Base-by-base conservation (phyloP, 768 basidiomycete species). In the Boletus huronensis region DNA sequence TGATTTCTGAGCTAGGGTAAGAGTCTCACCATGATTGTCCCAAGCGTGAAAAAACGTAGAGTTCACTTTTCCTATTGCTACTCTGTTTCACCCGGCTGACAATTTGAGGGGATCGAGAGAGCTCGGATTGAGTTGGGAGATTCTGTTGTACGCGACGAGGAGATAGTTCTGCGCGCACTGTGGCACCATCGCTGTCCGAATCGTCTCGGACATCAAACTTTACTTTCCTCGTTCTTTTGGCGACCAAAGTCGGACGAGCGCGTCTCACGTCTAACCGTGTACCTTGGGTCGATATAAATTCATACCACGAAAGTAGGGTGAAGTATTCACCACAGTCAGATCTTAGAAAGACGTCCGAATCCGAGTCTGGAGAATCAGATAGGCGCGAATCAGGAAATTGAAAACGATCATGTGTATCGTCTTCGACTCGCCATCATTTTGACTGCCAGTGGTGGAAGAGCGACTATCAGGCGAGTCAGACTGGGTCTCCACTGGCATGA, bases 291-390 rank as follows among this genome's bases (percentile, higher is more conserved):
- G 34, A 26, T 40, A 16, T 38, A 8, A 50, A 9, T 32, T n/a
- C 31, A 17, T 35, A 16, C n/a, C 43, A 38, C 32, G 25, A 42
- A 43, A 28, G 28, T 5, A 4, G 28, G 1, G 13, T 3, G n/a
- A 6, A 6, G 14, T 14, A 2, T 54, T 38, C 36, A 55, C 65
- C 53, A 40, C 45, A 17, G 23, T 32, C 35, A 7, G 29, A 29
- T 17, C 23, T 42, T 40, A 9, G 41, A 31, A 36, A 19, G 44
- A n/a, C 19, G 3, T 52, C 58, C 23, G 60, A 48, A 32, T 58
- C 66, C 29, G 65, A 62, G 44, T 58, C 65, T 64, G 46, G 25
- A 48, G 45, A 48, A 41, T 34, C 19, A 38, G 26, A 41, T 42
- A 19, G 17, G 16, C 9, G 6, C 26, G 19, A n/a, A 26, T 59